Evolutionary conservation across 2,329 filamentous ascomycete species (phyloP).

Genomic region (Phyllosticta citriasiana): DNA sequence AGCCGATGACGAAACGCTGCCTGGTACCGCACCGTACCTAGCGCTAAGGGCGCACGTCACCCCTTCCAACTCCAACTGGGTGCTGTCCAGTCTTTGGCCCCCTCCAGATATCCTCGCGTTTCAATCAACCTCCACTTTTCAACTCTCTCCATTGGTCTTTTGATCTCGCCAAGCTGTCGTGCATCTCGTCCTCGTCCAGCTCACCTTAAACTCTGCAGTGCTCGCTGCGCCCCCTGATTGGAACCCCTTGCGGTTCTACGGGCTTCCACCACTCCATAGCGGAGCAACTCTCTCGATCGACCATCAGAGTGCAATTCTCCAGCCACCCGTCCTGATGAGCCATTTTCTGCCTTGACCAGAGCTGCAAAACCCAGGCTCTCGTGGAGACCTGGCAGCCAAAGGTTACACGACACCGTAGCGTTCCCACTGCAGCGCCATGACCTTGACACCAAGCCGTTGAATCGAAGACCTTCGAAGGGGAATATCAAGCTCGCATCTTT

Average conservation of each 20-base stretch:
- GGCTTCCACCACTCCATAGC: no score
- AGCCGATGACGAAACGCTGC: constrained; percentile 6
- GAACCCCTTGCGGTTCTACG: no score
- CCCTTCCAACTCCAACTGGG: not conserved
- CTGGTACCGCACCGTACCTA: not conserved
- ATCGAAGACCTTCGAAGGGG: not conserved
- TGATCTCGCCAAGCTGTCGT: not conserved
- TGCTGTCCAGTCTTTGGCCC: not conserved
- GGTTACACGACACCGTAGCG: not conserved
- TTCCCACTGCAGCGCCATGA: not conserved
- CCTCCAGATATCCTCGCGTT: not conserved
- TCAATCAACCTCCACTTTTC: no score
- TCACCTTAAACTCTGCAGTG: no score
- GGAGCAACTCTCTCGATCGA: no score
- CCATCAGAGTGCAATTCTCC: no score
- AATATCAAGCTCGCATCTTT: no score
- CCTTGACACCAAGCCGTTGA: not conserved
- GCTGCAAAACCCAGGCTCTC: not conserved
- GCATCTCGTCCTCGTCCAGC: not conserved
- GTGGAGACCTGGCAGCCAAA: not conserved
- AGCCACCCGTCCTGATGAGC: no score
- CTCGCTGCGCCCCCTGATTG: no score
- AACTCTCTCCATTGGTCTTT: not conserved
- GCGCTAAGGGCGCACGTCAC: not conserved
- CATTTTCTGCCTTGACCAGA: not conserved